phyloP scores from a whole-genome alignment of 192 early-diverging fungal genomes.

The Diversispora epigaea region DNA sequence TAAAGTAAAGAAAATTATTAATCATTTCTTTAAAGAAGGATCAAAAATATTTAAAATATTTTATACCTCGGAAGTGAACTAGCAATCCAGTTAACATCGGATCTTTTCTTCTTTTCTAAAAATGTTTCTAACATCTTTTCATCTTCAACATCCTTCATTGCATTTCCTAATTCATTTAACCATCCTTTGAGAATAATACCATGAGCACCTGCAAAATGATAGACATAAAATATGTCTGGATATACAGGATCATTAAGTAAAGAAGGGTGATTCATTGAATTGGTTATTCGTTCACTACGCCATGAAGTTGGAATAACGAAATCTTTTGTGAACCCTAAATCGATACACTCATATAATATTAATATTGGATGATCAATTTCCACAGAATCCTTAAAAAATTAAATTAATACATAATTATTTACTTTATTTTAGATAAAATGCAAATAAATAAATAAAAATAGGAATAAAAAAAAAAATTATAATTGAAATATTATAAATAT shows the following conservation, averaged over 20 bases:
- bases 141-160: constrained; percentile 1
- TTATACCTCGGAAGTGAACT: constrained; percentile 6
- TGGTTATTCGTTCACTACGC: not conserved
- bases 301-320: constrained; percentile 26
- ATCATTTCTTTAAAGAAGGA: not conserved
- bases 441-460: not conserved
- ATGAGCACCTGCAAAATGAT: constrained; percentile 71
- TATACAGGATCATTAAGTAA: constrained; percentile 62
- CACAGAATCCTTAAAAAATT: not conserved
- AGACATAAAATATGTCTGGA: constrained; percentile 62
- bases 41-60: not conserved
- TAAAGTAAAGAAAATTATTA: not conserved
- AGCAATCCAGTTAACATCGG: constrained; percentile 24
- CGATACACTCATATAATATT: constrained; percentile 44
- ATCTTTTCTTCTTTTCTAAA: not conserved
- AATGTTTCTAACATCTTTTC: not conserved
- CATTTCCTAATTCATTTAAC: constrained; percentile 42
- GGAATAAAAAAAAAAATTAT: not conserved
- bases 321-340: constrained; percentile 37
- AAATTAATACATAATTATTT: not conserved
- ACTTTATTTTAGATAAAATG: not conserved
- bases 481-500: too few relatives aligned
- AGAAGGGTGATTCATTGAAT: constrained; percentile 35
- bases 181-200: constrained; percentile 60
- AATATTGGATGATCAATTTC: constrained; percentile 23